These are phyloP conservation scores for Zea luxurians DNA, from an alignment of 176 grass and related monocot species.

Conservation along the genomic window DNA sequence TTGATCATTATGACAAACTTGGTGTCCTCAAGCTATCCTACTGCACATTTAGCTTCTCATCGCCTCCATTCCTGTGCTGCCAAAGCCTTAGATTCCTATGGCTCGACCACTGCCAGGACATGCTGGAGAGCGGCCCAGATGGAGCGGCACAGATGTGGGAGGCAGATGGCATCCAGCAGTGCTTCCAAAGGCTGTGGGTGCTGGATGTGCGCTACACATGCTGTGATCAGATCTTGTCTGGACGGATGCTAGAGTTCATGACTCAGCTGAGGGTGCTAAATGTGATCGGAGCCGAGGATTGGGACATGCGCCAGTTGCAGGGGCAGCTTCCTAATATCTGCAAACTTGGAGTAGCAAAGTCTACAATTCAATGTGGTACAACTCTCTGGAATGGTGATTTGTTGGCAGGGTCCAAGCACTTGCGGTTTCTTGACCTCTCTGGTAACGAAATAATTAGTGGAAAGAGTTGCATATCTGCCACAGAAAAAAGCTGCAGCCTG, in stretches of 20 bases:
- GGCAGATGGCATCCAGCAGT: neutral
- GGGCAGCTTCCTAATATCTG: neutral
- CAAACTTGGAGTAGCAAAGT: neutral
- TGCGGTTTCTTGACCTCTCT: conserved; percentile 14
- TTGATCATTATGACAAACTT: neutral
- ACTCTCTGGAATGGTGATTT: neutral
- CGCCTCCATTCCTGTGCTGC: neutral
- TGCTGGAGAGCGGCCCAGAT: too few species aligned
- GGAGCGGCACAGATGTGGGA: too few species aligned
- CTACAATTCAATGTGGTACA: neutral
- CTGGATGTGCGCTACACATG: neutral
- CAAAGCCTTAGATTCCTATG: neutral
- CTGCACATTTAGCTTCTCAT: neutral
- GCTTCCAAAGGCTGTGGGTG: conserved; percentile 3
- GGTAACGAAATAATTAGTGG: neutral
- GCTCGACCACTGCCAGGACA: neutral
- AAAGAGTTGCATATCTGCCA: too few species aligned
- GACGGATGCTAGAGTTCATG: neutral
- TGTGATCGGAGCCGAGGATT: neutral
- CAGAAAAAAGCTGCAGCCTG: too few species aligned
- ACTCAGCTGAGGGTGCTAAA: conserved; percentile 11
- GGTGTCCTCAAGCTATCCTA: neutral
- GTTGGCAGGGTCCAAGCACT: neutral
- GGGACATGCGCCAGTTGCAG: neutral
- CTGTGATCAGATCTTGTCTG: neutral